These are phyloP conservation scores for Exserohilum turcica DNA, from an alignment of 2,329 filamentous ascomycete species.

Conservation along the genomic window DNA sequence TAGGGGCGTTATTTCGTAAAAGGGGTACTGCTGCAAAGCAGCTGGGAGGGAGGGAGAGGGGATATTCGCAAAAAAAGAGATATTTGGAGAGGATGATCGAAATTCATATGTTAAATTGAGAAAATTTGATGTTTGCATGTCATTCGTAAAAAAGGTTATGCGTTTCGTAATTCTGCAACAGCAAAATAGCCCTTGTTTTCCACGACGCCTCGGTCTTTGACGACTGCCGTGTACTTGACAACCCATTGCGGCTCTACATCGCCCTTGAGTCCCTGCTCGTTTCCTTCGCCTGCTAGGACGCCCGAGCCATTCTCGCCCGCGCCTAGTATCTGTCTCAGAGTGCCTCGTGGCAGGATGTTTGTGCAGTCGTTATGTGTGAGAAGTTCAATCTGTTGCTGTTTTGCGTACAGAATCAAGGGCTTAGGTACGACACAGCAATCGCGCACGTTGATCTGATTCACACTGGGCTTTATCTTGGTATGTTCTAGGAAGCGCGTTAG, in stretches of 20 bases:
- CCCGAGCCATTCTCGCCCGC: constrained; percentile 73
- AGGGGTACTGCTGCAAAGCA: background rate
- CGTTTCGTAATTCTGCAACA: constrained; percentile 66
- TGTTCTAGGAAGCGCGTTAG: constrained; percentile 75
- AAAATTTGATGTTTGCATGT: background rate
- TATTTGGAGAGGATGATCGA: background rate
- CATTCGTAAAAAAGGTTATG: background rate
- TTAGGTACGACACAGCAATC: constrained; percentile 97
- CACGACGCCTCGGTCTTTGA: constrained; percentile 90
- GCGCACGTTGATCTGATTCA: constrained; percentile 94
- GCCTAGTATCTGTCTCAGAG: constrained; percentile 81
- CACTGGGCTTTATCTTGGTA: constrained; percentile 73
- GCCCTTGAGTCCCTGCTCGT: constrained; percentile 67
- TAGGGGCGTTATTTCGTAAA: background rate
- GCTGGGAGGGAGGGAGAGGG: too few species aligned
- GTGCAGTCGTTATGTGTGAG: constrained; percentile 94
- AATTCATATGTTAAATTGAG: too few species aligned
- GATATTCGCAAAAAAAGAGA: too few species aligned
- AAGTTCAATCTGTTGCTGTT: constrained; percentile 79
- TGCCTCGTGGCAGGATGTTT: constrained; percentile 85
- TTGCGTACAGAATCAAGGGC: constrained; percentile 82
- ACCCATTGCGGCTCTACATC: constrained; percentile 92
- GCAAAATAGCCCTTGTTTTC: constrained; percentile 99
- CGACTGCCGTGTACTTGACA: constrained; percentile 94
- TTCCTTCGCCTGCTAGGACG: constrained; percentile 68